Base-by-base conservation (phyloP, 345 rosid species). In the Theobroma cacao region DNA sequence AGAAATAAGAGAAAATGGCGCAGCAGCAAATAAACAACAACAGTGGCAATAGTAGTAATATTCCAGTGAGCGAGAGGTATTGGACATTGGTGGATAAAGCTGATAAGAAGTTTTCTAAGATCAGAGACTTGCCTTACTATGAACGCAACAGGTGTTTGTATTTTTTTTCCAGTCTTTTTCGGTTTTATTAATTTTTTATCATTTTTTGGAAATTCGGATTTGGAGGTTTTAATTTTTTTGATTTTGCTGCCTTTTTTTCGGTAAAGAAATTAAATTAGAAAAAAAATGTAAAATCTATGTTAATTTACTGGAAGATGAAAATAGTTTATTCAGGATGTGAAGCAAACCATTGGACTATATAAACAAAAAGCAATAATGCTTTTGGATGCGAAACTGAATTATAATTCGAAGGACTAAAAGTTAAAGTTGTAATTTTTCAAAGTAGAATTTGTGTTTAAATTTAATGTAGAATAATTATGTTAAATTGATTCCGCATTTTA, bases 81-180 rank as follows among this genome's bases (percentile, higher is more conserved):
- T 93, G 97, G 98, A 87, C 99, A 45, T 90, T 95, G 77, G 99
- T 93, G 20, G 95, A 92, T 82, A 92, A 93, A 88, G 97, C 99
- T 5, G 99, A 95, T 74, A 93, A 88, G 82, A 95, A 95, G 89
- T 93, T 95, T 88, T 93, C 98, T 8, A 95, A 95, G 88, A 95
- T 95, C 92, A 91, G 97, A 82, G 97, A 93, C 90, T 87, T 95
- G 83, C 99, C 99, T 4, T 95, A 85, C 85, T 92, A 95, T 78
- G 98, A 95, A 73, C 97, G 96, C 78, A 91, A 83, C 89, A 93
- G 99, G 99, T 95, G 28, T 64, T 24, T 26, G 14, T 24, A 61
- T 22, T 26, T 58, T 41, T 14, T n/a, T 10, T 7, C 28, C 15
- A 10, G n/a, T 30, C n/a, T 53, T 22, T 52, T n/a, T 26, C 9